Evolutionary conservation across 2,329 filamentous ascomycete species (phyloP), one percentile per base, ranked within the genome.

Genomic region (Arthrobotrys pseudoclavata): DNA sequence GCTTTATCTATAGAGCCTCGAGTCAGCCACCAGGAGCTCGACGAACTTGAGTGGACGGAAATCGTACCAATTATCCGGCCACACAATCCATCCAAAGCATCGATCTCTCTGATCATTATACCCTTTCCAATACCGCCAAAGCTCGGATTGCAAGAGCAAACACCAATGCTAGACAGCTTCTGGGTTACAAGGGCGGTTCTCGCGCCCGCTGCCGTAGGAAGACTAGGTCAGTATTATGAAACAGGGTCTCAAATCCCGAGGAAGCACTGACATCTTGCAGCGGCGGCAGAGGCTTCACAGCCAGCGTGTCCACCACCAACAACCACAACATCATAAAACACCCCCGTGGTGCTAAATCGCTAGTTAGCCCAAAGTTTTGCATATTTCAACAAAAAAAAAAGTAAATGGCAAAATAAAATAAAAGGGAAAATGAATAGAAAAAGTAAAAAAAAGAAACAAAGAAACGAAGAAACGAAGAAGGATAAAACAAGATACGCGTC

Each of bases 51-150:
- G 29, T 26, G 37, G 18, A 53, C 18, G 37, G 34, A 18, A 47
- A 37, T 26, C 57, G 22, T 72, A 71, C 71, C 70, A 31, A 79
- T 78, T 22, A 97, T 91, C 40, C 93, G 89, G 0, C 93, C 94
- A 0, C 94, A 91, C 20, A 99, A 86, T 0, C 96, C 96, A 82
- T 98, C 96, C 76, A 99, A 87, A 0, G 96, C 96, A 85, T 99
- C 96, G 34, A 99, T 91, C 84, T 99, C 96, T 48, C 95, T 91
- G 62, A 99, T 86, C 86, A 99, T 97, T 9, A 93, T 98, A 15
- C 96, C 96, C 83, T 99, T 99, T 52, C 96, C 96, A 81, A 99
- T 98, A n/a, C 96, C 96, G 45, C 96, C 96, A 82, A 99, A 97
- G 79, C 93, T 97, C 1, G 95, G 95, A 83, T 98, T 98, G 85